These are phyloP conservation scores for Ogataea nitratoaversa DNA, from an alignment of 805 yeast genomes.

Conservation along the genomic window DNA sequence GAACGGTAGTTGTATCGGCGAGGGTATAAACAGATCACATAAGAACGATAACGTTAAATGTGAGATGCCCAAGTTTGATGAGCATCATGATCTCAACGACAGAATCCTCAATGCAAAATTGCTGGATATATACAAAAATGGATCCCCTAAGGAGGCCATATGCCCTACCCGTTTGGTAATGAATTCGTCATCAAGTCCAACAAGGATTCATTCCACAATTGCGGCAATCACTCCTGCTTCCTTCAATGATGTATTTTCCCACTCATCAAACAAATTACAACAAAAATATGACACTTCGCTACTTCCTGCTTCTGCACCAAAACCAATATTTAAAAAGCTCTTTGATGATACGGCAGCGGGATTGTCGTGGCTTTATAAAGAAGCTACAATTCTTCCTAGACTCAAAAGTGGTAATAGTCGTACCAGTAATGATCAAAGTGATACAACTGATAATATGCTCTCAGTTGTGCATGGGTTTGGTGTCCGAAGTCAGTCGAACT, in stretches of 20 bases:
- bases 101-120: conserved; percentile 6
- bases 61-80: too few species aligned
- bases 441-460: conserved; percentile 14
- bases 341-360: neutral
- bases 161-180: conserved; percentile 15
- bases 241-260: conserved; percentile 8
- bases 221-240: conserved; percentile 8
- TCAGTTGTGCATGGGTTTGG: conserved; percentile 13
- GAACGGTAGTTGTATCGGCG: too few species aligned
- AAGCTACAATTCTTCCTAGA: neutral
- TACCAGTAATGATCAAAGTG: conserved; percentile 6
- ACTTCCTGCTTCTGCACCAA: neutral
- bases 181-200: conserved; percentile 9
- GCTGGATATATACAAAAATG: conserved; percentile 10
- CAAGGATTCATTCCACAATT: conserved; percentile 1
- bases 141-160: conserved; percentile 14
- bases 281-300: too few species aligned
- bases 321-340: neutral
- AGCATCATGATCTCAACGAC: too few species aligned
- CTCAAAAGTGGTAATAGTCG: neutral
- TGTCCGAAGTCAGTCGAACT: conserved; percentile 13
- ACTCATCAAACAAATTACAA: too few species aligned
- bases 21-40: too few species aligned
- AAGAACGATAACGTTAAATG: too few species aligned
- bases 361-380: neutral